Evolutionary conservation across 2,329 filamentous ascomycete species (phyloP).

Genomic region (Pseudocercospora vitis): DNA sequence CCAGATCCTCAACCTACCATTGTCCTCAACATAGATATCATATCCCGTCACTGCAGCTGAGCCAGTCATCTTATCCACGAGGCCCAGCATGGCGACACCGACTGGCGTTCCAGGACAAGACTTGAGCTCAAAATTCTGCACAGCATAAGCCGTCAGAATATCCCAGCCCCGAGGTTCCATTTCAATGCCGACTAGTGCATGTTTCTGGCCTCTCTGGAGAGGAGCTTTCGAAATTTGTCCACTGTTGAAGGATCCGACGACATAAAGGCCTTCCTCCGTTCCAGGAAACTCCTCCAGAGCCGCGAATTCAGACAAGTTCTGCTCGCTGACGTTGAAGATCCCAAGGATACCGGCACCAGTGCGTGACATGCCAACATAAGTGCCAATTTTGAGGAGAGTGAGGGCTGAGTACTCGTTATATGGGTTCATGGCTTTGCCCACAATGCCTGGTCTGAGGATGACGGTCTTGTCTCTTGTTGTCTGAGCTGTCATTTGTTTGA

Average conservation of each 20-base stretch:
- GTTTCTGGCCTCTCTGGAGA: conserved; percentile 22
- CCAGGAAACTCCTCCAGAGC: conserved; percentile 73
- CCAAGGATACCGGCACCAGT: conserved; percentile 77
- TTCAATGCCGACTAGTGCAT: conserved; percentile 60
- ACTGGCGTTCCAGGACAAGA: conserved; percentile 42
- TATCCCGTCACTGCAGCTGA: conserved; percentile 70
- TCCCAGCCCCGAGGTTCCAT: conserved; percentile 58
- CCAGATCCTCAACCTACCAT: conserved; percentile 64
- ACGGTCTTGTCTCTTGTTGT: conserved; percentile 72
- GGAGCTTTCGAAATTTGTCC: conserved; percentile 60
- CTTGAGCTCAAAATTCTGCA: conserved; percentile 54
- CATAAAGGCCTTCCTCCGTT: conserved; percentile 61
- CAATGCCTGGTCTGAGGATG: conserved; percentile 73
- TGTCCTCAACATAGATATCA: conserved; percentile 59
- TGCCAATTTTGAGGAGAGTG: conserved; percentile 72
- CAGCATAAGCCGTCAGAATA: conserved; percentile 66
- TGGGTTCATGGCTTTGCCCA: conserved; percentile 70
- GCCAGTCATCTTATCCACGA: conserved; percentile 87
- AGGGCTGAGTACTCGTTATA: conserved; percentile 77
- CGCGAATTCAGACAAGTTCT: conserved; percentile 66
- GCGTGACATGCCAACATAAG: conserved; percentile 67
- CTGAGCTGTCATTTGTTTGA: conserved; percentile 76
- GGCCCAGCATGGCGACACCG: conserved; percentile 68
- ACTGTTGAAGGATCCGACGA: conserved; percentile 70
- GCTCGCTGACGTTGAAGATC: conserved; percentile 75